phyloP scores from a whole-genome alignment of 805 yeast species.

The Cyberlindnera samutprakarnensis region DNA sequence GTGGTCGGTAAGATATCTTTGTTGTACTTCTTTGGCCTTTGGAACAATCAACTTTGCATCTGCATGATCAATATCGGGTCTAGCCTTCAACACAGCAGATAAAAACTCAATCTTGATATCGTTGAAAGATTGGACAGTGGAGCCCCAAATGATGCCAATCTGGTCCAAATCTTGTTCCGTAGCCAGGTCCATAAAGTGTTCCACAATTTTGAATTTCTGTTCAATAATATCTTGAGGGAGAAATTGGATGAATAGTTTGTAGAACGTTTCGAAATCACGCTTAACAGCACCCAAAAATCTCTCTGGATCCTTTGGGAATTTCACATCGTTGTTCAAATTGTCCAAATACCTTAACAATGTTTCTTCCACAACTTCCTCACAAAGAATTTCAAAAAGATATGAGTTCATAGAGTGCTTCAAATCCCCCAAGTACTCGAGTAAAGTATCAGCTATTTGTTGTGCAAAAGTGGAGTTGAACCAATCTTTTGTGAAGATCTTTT shows the following conservation, averaged over 20 bases:
- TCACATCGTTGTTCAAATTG: slow-evolving; percentile 35
- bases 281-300: slow-evolving; percentile 44
- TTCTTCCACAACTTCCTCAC: slow-evolving; percentile 47
- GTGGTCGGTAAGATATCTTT: slow-evolving; percentile 5
- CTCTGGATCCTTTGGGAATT: slow-evolving; percentile 33
- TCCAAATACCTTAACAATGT: slow-evolving; percentile 41
- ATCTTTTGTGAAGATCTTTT: slow-evolving; percentile 51
- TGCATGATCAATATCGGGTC: slow-evolving; percentile 27
- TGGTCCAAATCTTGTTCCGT: slow-evolving; percentile 38
- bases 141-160: slow-evolving; percentile 49
- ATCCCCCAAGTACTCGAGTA: slow-evolving; percentile 68
- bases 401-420: slow-evolving; percentile 44
- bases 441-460: slow-evolving; percentile 59
- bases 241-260: slow-evolving; percentile 42
- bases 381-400: slow-evolving; percentile 45
- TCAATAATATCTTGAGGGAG: slow-evolving; percentile 35
- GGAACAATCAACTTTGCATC: slow-evolving; percentile 11
- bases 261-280: slow-evolving; percentile 52
- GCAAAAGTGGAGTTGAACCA: slow-evolving; percentile 58
- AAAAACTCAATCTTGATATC: slow-evolving; percentile 72
- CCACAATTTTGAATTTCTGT: slow-evolving; percentile 50
- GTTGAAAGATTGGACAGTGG: slow-evolving; percentile 57
- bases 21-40: slow-evolving; percentile 7
- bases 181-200: slow-evolving; percentile 50
- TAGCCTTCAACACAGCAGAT: slow-evolving; percentile 47